A percentile compares a stretch with the other conserved stretches of the same genome.
Evolutionary conservation across 768 basidiomycete genomes (phyloP).

Genomic region (Tylopilus felleus): DNA sequence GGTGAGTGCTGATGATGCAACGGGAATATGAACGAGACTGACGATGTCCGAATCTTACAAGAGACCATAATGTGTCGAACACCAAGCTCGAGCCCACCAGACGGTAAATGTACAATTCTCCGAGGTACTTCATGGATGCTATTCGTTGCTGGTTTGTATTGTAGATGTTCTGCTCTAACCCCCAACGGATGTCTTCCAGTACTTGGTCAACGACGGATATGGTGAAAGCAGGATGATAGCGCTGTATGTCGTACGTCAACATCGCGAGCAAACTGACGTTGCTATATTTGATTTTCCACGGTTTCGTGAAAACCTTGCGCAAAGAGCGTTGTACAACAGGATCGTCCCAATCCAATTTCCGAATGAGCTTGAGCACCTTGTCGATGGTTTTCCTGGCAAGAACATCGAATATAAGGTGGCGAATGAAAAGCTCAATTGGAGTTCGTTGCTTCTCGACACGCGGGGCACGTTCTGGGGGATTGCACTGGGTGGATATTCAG

Average conservation of each 20-base stretch:
- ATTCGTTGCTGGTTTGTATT: constrained; percentile 92
- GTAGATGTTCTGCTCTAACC: constrained; percentile 92
- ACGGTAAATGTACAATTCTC: constrained; percentile 96
- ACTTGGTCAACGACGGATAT: constrained; percentile 91
- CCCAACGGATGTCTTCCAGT: constrained; percentile 86
- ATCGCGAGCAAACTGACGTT: constrained; percentile 90
- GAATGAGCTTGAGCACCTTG: constrained; percentile 88
- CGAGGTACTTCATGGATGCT: constrained; percentile 90
- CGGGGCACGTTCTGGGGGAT: constrained; percentile 91
- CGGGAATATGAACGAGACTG: constrained; percentile 33
- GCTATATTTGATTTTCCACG: constrained; percentile 95
- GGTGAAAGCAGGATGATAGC: constrained; percentile 87
- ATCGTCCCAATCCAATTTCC: constrained; percentile 97
- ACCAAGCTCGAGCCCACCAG: constrained; percentile 84
- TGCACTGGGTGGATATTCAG: constrained; percentile 60
- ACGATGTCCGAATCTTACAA: constrained; percentile 97
- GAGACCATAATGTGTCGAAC: constrained; percentile 91
- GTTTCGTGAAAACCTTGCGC: constrained; percentile 92
- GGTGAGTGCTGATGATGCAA: constrained; percentile 8
- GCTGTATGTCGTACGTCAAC: constrained; percentile 90
- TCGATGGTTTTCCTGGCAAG: constrained; percentile 92
- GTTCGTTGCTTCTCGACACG: constrained; percentile 81
- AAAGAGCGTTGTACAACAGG: constrained; percentile 54
- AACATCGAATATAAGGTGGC: constrained; percentile 92
- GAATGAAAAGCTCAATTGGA: constrained; percentile 89